A percentile compares a stretch with the other conserved stretches of the same genome.
phyloP scores from a whole-genome alignment of 2,329 filamentous ascomycete genomes.

The Botrytis elliptica region DNA sequence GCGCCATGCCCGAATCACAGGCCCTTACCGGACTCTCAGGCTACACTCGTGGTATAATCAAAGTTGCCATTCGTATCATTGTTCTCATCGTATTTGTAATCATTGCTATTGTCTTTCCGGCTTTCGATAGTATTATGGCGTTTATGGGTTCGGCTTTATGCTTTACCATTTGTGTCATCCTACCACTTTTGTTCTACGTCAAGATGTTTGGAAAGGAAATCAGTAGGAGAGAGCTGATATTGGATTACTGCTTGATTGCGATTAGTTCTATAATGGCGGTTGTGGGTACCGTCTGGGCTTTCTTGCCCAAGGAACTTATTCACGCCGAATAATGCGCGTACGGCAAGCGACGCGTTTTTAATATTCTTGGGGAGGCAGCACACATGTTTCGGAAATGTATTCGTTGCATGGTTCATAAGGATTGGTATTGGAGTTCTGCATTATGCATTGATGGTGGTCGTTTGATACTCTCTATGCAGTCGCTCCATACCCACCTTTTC shows the following conservation, averaged over 20 bases:
- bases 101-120: constrained; percentile 69
- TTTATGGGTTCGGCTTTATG: constrained; percentile 84
- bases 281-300: constrained; percentile 83
- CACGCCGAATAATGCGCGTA: constrained; percentile 46
- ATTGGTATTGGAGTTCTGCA: constrained; percentile 9
- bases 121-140: constrained; percentile 70
- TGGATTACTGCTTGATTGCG: constrained; percentile 68
- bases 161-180: constrained; percentile 90
- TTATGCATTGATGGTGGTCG: background rate
- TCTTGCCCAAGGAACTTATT: constrained; percentile 75
- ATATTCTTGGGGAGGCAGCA: background rate
- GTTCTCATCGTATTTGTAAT: constrained; percentile 70
- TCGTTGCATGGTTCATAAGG: background rate
- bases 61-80: constrained; percentile 60
- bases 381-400: background rate
- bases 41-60: constrained; percentile 57
- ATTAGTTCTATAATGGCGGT: constrained; percentile 68
- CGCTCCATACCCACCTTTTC: background rate
- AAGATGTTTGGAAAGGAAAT: constrained; percentile 83
- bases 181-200: constrained; percentile 85
- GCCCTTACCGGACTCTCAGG: constrained; percentile 54
- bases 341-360: background rate
- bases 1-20: constrained; percentile 46
- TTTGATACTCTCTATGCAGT: background rate
- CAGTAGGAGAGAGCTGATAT: constrained; percentile 56